phyloP scores from a whole-genome alignment of 108 stramenopile species.

The Cyclostephanos tholiformis region DNA sequence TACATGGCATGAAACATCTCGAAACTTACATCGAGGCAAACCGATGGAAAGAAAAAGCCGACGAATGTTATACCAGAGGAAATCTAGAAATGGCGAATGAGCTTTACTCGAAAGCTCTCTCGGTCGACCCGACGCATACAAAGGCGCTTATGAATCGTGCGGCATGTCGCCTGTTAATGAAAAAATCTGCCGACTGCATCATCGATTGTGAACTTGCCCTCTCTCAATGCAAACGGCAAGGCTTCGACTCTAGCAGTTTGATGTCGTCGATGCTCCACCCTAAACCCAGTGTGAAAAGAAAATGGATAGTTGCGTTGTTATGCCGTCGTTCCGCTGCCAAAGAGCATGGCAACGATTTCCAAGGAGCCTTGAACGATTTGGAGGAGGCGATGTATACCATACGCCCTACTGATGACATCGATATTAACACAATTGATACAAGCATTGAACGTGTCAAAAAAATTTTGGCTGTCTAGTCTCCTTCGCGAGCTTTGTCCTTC shows the following conservation, averaged over 20 bases:
- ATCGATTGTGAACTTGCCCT: constrained; percentile 45
- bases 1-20: constrained; percentile 16
- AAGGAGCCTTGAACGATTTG: constrained; percentile 23
- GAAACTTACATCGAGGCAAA: constrained; percentile 28
- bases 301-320: constrained; percentile 35
- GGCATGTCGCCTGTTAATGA: constrained; percentile 40
- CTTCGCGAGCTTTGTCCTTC: constrained; percentile 29
- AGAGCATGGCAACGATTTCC: constrained; percentile 9
- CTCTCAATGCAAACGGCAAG: constrained; percentile 7
- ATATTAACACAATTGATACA: constrained; percentile 6
- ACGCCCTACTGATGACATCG: constrained; percentile 9
- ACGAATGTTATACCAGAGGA: constrained; percentile 38
- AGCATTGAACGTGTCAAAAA: constrained; percentile 15
- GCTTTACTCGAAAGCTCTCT: constrained; percentile 45
- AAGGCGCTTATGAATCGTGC: constrained; percentile 51
- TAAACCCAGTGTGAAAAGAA: constrained; percentile 13
- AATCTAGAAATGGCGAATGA: constrained; percentile 31
- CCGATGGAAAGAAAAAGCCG: constrained; percentile 42
- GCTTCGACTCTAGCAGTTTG: not conserved
- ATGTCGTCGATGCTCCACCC: constrained; percentile 36
- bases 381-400: constrained; percentile 25
- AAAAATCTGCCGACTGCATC: constrained; percentile 32
- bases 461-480: not conserved
- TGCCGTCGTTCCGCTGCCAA: constrained; percentile 38
- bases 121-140: constrained; percentile 26